Percentiles rank a stretch among this genome's conserved stretches.
Conservation (phyloP, 345 rosid genomes). For the Draba incana region DNA sequence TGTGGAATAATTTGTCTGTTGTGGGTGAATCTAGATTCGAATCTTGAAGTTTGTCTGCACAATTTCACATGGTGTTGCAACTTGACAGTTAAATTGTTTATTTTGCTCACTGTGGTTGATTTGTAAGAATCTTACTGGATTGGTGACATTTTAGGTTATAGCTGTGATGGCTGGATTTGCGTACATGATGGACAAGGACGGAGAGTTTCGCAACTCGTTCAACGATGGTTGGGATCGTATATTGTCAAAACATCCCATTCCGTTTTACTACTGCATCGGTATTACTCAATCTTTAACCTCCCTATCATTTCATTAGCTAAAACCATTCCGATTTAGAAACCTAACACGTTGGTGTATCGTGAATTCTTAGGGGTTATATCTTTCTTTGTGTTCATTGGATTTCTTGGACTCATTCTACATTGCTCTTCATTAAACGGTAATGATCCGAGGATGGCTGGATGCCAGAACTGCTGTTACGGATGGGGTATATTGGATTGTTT, state of each 20-base stretch:
- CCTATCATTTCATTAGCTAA: not conserved
- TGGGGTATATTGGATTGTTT: conserved; percentile 97
- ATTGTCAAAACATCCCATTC: conserved; percentile 87
- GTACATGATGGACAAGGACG: conserved; percentile 89
- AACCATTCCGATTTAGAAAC: not conserved
- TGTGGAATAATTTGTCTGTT: not conserved
- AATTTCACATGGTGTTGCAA: conserved; percentile 13
- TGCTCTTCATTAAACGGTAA: conserved; percentile 78
- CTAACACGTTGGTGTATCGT: conserved; percentile 12
- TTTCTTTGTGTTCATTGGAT: conserved; percentile 88
- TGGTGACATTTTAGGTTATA: conserved; percentile 53
- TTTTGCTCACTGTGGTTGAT: conserved; percentile 22
- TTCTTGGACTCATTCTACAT: conserved; percentile 83
- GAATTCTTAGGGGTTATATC: conserved; percentile 67
- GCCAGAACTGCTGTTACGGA: conserved; percentile 97
- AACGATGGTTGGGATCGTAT: conserved; percentile 95
- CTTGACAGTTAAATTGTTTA: not conserved
- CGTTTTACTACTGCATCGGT: conserved; percentile 96
- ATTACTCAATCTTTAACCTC: conserved; percentile 13
- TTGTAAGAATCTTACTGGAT: conserved; percentile 4
- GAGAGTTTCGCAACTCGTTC: conserved; percentile 88
- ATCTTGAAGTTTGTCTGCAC: not conserved
- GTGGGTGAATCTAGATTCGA: conserved; percentile 13
- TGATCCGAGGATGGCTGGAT: conserved; percentile 90
- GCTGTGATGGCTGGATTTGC: conserved; percentile 83